Evolutionary conservation across 202 grass and related monocot species (phyloP).

Genomic region (Musa balbisiana): DNA sequence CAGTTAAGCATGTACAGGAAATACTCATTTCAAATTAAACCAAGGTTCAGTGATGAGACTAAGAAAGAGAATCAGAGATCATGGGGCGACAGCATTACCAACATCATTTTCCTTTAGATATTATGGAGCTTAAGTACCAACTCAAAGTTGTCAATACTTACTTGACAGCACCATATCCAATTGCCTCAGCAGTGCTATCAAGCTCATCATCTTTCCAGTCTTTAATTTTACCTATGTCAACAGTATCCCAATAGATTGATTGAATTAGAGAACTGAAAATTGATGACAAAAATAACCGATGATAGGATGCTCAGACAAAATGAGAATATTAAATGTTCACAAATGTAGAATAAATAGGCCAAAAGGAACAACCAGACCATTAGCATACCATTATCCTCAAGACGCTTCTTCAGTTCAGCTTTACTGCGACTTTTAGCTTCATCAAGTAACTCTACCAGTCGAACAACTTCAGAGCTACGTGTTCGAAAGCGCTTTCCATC

Average conservation of each 20-base stretch:
- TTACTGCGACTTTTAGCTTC: conserved; percentile 86
- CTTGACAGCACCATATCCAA: conserved; percentile 97
- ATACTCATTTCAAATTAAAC: neutral
- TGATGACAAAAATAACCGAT: no score
- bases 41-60: neutral
- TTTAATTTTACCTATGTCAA: conserved; percentile 53
- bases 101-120: neutral
- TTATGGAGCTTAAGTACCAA: neutral
- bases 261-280: no score
- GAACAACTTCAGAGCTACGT: conserved; percentile 81
- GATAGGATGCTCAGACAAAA: no score
- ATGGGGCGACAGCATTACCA: neutral
- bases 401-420: conserved; percentile 61
- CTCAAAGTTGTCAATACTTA: conserved; percentile 20
- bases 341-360: neutral
- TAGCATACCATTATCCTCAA: conserved; percentile 55
- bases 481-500: conserved; percentile 95
- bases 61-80: no score
- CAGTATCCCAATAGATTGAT: neutral
- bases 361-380: neutral
- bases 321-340: neutral
- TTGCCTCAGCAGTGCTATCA: conserved; percentile 75
- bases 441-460: conserved; percentile 85
- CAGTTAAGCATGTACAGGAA: neutral
- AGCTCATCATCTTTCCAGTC: conserved; percentile 92